Percentiles rank a stretch among this genome's conserved stretches.
These are phyloP conservation scores for Paecilomyces sp. DNA, from an alignment of 2,329 filamentous ascomycete species.

Conservation along the genomic window DNA sequence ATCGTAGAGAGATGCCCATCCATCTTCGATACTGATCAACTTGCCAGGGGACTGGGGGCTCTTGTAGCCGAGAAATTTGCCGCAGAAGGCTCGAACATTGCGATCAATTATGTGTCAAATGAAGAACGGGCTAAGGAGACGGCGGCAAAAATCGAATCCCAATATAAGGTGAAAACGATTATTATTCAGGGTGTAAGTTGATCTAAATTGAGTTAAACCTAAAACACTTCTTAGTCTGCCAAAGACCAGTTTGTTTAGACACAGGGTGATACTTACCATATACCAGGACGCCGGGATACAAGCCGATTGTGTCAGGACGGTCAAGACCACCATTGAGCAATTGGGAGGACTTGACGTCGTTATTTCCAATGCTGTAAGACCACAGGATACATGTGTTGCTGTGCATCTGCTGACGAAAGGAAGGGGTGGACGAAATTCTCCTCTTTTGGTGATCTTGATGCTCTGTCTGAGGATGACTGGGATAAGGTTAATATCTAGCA, in stretches of 20 bases:
- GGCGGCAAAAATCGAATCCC: conserved; percentile 46
- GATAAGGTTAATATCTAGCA: conserved; percentile 44
- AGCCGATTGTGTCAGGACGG: conserved; percentile 51
- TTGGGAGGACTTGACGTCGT: conserved; percentile 69
- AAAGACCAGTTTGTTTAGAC: background rate
- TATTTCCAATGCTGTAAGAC: conserved; percentile 62
- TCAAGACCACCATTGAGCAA: conserved; percentile 51
- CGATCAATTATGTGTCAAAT: conserved; percentile 66
- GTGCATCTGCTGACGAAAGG: background rate
- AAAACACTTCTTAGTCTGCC: background rate
- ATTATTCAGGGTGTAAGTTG: conserved; percentile 54
- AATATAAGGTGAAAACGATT: conserved; percentile 46
- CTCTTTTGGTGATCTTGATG: conserved; percentile 51
- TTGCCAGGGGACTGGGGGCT: conserved; percentile 62
- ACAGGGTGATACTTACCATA: background rate
- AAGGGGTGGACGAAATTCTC: conserved; percentile 58
- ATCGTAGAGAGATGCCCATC: background rate
- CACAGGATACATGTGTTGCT: background rate
- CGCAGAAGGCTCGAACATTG: conserved; percentile 58
- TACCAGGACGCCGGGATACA: conserved; percentile 54
- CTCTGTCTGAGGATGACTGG: conserved; percentile 56
- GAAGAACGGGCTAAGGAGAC: conserved; percentile 53
- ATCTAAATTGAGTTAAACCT: background rate
- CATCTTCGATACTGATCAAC: conserved; percentile 5
- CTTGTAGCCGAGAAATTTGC: conserved; percentile 62